Base-by-base conservation (phyloP, 768 basidiomycete genomes). In the Clitopilus hobsonii region DNA sequence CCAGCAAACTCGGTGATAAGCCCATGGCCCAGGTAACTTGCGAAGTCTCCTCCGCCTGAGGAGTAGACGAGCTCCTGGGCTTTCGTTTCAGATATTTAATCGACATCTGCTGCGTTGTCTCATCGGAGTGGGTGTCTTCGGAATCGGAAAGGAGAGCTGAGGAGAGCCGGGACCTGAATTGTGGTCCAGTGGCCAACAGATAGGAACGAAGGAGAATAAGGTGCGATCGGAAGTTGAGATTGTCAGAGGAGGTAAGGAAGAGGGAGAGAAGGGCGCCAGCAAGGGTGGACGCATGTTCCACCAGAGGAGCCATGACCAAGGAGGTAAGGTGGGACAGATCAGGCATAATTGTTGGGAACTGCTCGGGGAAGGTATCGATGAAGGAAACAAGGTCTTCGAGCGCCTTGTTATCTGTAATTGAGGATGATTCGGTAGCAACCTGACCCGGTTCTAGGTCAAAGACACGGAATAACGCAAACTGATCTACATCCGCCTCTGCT, bases 71-170 rank as follows among this genome's bases (percentile, higher is more conserved):
- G 16, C 50, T 49, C n/a, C 57, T 58, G 20, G 60, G 54, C 20
- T 67, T 67, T 7, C 65, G 71, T 29, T 73, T 67, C 30, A 76
- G 56, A 4, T 69, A 69, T 41, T 68, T 66, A 5, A 75, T 58
- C 0, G 71, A 68, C 58, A 70, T 61, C 6, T 68, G 68, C 51
- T 73, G 72, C 5, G 69, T 59, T 27, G 65, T 68, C 6, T 63
- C 58, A 41, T 74, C 72, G 4, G 70, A 62, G 26, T 76, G 74
- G 54, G 71, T 74, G 23, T 82, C 81, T 27, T 82, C 83, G 0
- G 79, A 75, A 59, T 94, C 90, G 0, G 87, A 88, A 69, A 95
- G 94, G 13, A 96, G 72, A 0, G 94, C 90, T 1, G 71, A 70
- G 14, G 80, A 73, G 11, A 96, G 78, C 4, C 87, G 81, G 6